Percentiles rank a stretch among this genome's conserved stretches.
These are phyloP conservation scores for Phialocephala subalpina DNA, from an alignment of 2,329 filamentous ascomycete genomes.

Conservation along the genomic window DNA sequence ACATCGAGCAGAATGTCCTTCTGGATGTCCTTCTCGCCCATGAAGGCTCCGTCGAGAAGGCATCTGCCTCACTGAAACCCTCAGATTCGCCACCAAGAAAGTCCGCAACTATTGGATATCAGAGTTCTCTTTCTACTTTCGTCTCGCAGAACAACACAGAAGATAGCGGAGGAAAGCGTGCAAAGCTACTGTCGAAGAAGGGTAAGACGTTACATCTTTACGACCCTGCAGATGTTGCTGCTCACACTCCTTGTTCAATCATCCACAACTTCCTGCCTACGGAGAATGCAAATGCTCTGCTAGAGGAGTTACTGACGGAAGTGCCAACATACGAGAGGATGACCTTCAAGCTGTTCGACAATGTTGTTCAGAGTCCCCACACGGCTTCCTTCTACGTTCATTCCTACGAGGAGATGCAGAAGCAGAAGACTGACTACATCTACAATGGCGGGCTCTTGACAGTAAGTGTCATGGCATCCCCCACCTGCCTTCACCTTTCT, in stretches of 20 bases:
- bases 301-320: slow-evolving; percentile 80
- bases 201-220: slow-evolving; percentile 87
- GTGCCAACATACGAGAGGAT: slow-evolving; percentile 73
- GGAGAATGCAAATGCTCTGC: slow-evolving; percentile 74
- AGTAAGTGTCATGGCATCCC: slow-evolving; percentile 48
- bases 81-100: slow-evolving; percentile 21
- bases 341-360: slow-evolving; percentile 88
- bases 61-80: slow-evolving; percentile 62
- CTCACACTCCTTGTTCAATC: slow-evolving; percentile 88
- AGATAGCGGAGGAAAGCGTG: slow-evolving; percentile 48
- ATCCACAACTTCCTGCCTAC: slow-evolving; percentile 87
- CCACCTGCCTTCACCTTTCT: background rate
- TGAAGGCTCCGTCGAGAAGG: slow-evolving; percentile 76
- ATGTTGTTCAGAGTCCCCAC: slow-evolving; percentile 85
- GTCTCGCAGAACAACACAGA: slow-evolving; percentile 16
- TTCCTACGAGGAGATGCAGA: slow-evolving; percentile 70
- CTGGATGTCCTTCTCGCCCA: slow-evolving; percentile 82
- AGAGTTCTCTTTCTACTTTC: slow-evolving; percentile 69
- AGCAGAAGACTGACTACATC: slow-evolving; percentile 80
- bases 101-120: slow-evolving; percentile 54
- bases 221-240: slow-evolving; percentile 80
- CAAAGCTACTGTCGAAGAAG: slow-evolving; percentile 70
- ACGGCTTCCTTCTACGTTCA: slow-evolving; percentile 86
- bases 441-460: slow-evolving; percentile 84
- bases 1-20: slow-evolving; percentile 68